Evolutionary conservation across 2,329 filamentous ascomycete genomes (phyloP), one percentile per base, ranked within the genome.

Genomic region (Xylariaceae sp.): DNA sequence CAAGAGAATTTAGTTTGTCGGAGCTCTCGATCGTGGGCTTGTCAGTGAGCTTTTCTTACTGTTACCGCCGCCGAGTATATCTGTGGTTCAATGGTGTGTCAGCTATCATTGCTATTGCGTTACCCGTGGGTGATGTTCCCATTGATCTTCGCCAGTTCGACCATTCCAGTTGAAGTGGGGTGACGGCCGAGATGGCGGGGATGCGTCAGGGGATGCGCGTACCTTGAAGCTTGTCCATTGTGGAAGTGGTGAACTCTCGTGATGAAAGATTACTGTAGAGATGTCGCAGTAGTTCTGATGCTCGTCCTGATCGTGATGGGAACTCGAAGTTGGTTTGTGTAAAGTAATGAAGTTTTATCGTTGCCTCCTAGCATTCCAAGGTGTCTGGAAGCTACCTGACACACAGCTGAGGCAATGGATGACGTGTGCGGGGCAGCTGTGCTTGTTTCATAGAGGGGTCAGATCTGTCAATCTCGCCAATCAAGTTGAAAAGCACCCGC

Each of bases 391-490:
- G 30, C 27, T 41, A 15, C 27, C 15, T 7, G 18, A 42, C 31
- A 38, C 31, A 38, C 31, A 49, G 50, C 53, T 56, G 48, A 49
- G 51, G 51, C 49, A 55, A 50, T 49, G 49, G 58, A 62, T 62
- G 59, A 61, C 58, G 61, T 60, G 57, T 58, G 59, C 58, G 59
- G 58, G 59, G 61, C 50, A 55, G 48, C 32, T 17, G 42, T 36
- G 22, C n/a, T 27, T 27, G 22, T 27, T 27, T 27, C 22, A 27
- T 7, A 27, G 22, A 27, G 22, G 22, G 22, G 22, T 27, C 22
- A 27, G 22, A 27, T 27, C 22, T 27, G 22, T 7, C 22, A 27
- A 27, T 27, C 22, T 7, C 7, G 22, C 22, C 22, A 27, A 27
- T 27, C 22, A 27, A 4, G 4, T 27, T 7, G 22, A 27, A 27